These are phyloP conservation scores for Lodderomyces orthopsilosis DNA, from an alignment of 1,139 yeast genomes.

Conservation along the genomic window DNA sequence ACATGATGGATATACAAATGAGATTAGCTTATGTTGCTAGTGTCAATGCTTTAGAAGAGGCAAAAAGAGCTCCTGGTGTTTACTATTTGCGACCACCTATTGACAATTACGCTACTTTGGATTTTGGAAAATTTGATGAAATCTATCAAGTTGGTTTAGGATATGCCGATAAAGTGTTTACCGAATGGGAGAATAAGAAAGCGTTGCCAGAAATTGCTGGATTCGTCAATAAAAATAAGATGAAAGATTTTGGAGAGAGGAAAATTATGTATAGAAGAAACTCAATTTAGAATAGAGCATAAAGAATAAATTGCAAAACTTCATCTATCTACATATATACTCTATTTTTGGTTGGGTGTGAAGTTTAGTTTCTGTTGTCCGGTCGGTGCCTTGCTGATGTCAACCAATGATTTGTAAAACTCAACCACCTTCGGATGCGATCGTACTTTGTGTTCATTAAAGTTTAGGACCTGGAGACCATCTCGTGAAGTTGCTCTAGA, in stretches of 20 bases:
- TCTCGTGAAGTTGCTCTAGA: slow-evolving; percentile 80
- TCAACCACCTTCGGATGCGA: slow-evolving; percentile 62
- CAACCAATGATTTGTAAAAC: slow-evolving; percentile 47
- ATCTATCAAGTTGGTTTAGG: slow-evolving; percentile 77
- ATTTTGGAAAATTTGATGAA: slow-evolving; percentile 89
- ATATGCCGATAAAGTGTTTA: slow-evolving; percentile 64
- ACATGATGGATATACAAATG: slow-evolving; percentile 92
- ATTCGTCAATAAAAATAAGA: slow-evolving; percentile 23
- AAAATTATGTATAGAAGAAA: slow-evolving; percentile 53
- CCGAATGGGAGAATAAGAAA: slow-evolving; percentile 50
- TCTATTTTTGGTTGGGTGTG: neutral
- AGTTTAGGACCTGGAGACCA: slow-evolving; percentile 76
- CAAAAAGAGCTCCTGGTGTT: slow-evolving; percentile 82
- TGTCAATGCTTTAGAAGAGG: slow-evolving; percentile 86
- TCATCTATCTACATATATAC: neutral
- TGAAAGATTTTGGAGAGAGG: slow-evolving; percentile 17
- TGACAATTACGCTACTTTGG: slow-evolving; percentile 86
- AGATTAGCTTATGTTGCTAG: slow-evolving; percentile 93
- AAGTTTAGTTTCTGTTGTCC: slow-evolving; percentile 15
- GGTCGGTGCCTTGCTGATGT: neutral
- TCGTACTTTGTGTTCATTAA: slow-evolving; percentile 53
- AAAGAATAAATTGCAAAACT: neutral
- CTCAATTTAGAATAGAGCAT: slow-evolving; percentile 42
- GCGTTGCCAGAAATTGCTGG: slow-evolving; percentile 67
- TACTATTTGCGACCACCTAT: slow-evolving; percentile 93